Conservation (phyloP, 495 filamentous ascomycete genomes). For the Oidiodendron maius region DNA sequence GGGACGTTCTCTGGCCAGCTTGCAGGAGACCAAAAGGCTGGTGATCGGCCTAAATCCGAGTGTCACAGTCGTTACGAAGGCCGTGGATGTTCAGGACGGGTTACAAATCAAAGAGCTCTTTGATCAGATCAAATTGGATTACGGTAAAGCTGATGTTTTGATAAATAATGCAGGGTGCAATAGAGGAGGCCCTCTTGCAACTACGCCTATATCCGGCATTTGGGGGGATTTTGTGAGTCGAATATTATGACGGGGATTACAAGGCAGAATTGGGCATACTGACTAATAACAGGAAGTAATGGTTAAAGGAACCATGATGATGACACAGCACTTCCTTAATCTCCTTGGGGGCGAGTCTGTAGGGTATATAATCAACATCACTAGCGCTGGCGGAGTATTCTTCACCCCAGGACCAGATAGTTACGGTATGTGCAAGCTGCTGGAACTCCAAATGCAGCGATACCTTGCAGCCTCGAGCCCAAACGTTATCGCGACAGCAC, state of each 20-base stretch:
- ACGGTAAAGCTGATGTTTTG: slow-evolving; percentile 36
- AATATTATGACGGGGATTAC: neutral
- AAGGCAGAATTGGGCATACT: neutral
- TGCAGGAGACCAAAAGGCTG: slow-evolving; percentile 26
- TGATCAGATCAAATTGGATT: slow-evolving; percentile 27
- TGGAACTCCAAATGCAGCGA: slow-evolving; percentile 7
- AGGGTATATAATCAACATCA: slow-evolving; percentile 36
- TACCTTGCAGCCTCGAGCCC: slow-evolving; percentile 25
- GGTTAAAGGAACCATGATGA: slow-evolving; percentile 34
- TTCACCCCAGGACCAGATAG: slow-evolving; percentile 27
- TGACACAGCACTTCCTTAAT: slow-evolving; percentile 31
- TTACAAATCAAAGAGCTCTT: slow-evolving; percentile 29
- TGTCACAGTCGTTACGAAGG: slow-evolving; percentile 26
- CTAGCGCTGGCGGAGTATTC: slow-evolving; percentile 24
- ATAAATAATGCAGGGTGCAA: slow-evolving; percentile 37
- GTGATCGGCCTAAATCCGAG: slow-evolving; percentile 25
- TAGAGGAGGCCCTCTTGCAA: no score
- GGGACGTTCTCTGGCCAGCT: slow-evolving; percentile 27
- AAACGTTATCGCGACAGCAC: slow-evolving; percentile 28
- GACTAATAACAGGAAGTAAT: slow-evolving; percentile 31
- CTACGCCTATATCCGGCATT: slow-evolving; percentile 25
- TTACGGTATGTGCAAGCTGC: slow-evolving; percentile 32
- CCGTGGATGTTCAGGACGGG: slow-evolving; percentile 27
- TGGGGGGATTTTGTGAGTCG: slow-evolving; percentile 29
- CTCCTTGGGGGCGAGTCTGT: slow-evolving; percentile 18